Evolutionary conservation across 2,329 filamentous ascomycete genomes (phyloP).

Genomic region (Graphilbum fragrans): DNA sequence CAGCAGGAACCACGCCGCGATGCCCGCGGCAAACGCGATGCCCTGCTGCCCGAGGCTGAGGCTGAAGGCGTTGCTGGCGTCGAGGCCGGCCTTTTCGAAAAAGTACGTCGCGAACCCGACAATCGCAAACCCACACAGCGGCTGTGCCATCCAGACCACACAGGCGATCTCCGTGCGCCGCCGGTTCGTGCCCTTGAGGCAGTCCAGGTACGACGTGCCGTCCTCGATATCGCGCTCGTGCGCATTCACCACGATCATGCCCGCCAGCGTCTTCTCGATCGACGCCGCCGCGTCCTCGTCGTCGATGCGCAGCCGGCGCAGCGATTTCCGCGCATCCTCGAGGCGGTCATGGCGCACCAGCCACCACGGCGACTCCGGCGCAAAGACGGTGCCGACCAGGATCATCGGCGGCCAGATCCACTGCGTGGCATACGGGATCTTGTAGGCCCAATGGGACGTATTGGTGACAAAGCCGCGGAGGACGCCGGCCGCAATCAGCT

Average conservation of each 20-base stretch:
- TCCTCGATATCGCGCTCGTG: slow-evolving; percentile 33
- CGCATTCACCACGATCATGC: slow-evolving; percentile 46
- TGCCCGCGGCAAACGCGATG: slow-evolving; percentile 29
- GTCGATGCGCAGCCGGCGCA: slow-evolving; percentile 25
- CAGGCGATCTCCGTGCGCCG: slow-evolving; percentile 32
- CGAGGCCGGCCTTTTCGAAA: slow-evolving; percentile 31
- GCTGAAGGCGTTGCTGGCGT: slow-evolving; percentile 21
- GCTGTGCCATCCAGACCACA: slow-evolving; percentile 26
- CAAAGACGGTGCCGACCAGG: slow-evolving; percentile 7
- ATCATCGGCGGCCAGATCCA: slow-evolving; percentile 28
- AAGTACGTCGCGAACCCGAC: slow-evolving; percentile 26
- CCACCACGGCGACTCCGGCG: slow-evolving; percentile 10
- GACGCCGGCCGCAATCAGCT: too few species aligned
- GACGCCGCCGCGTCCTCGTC: not conserved
- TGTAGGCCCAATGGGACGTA: slow-evolving; percentile 15
- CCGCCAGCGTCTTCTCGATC: slow-evolving; percentile 34
- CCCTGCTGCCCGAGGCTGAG: slow-evolving; percentile 28
- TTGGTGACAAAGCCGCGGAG: too few species aligned
- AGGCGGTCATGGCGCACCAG: slow-evolving; percentile 24
- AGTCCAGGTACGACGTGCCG: slow-evolving; percentile 30
- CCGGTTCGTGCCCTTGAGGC: slow-evolving; percentile 34
- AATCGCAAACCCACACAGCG: slow-evolving; percentile 22
- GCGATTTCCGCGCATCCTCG: slow-evolving; percentile 25
- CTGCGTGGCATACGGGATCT: slow-evolving; percentile 26
- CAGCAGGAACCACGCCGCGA: slow-evolving; percentile 31